Conservation (phyloP, 768 basidiomycete genomes). For the Lactifluus volemus region DNA sequence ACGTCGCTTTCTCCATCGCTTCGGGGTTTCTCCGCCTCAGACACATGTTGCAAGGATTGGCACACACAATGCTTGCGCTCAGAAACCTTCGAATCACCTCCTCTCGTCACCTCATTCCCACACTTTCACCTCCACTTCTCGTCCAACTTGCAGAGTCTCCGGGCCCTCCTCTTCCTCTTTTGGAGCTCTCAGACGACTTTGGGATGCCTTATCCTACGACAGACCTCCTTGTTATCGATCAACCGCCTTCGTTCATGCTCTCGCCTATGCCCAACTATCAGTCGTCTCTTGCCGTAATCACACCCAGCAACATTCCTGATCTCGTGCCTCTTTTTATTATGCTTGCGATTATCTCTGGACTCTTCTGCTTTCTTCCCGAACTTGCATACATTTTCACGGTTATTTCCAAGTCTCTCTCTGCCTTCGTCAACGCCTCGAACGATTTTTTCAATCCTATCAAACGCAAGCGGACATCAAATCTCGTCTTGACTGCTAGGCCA, state of each 20-base stretch:
- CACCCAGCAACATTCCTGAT: neutral
- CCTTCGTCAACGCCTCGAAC: neutral
- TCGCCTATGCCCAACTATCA: neutral
- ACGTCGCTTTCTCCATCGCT: neutral
- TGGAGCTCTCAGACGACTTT: neutral
- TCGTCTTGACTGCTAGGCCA: neutral
- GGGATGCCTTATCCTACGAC: neutral
- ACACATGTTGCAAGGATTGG: neutral
- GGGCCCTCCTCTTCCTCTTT: neutral
- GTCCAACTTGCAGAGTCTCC: neutral
- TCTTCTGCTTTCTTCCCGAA: neutral
- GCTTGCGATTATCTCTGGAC: neutral
- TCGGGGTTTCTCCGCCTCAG: constrained; percentile 4
- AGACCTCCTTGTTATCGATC: neutral
- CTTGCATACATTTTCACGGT: neutral
- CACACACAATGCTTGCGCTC: constrained; percentile 2
- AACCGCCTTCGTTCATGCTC: neutral
- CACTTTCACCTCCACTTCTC: neutral
- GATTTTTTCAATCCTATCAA: neutral
- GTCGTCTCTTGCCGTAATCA: neutral
- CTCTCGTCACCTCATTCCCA: neutral
- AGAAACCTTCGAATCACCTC: neutral
- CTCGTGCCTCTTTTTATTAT: neutral
- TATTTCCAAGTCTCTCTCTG: neutral
- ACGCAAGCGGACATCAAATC: neutral